Evolutionary conservation across 129 eudicot genomes (phyloP), one percentile per base, ranked within the genome.

Genomic region (Saposhnikovia divaricata): DNA sequence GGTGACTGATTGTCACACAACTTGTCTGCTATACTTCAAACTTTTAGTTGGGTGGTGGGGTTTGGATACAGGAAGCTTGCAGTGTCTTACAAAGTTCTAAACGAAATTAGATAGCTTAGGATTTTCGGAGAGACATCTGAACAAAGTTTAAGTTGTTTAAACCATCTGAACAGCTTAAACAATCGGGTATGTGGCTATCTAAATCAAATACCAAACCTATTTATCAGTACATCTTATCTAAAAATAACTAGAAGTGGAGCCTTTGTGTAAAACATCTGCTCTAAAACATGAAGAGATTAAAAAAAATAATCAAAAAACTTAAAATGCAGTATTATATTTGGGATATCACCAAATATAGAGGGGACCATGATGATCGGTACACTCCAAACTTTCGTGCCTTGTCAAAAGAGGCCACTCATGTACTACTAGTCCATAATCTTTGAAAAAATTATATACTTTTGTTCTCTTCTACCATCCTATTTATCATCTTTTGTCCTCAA

Each of bases 321-420:
- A 57, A 2, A 1, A 57, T 57, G n/a, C 12, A 7, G 27, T 57
- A 57, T 23, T 23, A 55, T 59, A 25, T 8, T 77, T 78, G 68
- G 69, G 79, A 69, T 68, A 43, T 14, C 43, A 25, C 74, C 27
- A 82, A 81, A 74, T 72, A 85, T 73, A 65, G 78, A 80, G 75
- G n/a, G 51, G 77, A 48, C 46, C 28, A 19, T 18, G 55, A 74
- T 74, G 77, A 42, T 74, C 39, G 77, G 77, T n/a, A 74, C 78
- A 74, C 78, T 72, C 68, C 68, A 69, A 80, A 80, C 87, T 80
- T 84, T 50, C 83, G 23, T 40, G 69, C 81, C 77, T 80, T 70
- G 81, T 80, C 78, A 71, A 80, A 73, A 39, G 84, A 78, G 75
- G 78, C 68, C 43, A 74, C 78, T 75, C 76, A 23, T 74, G 55